Evolutionary conservation across 75 land plant species (phyloP).

Genomic region (Ceratopteris richardii): DNA sequence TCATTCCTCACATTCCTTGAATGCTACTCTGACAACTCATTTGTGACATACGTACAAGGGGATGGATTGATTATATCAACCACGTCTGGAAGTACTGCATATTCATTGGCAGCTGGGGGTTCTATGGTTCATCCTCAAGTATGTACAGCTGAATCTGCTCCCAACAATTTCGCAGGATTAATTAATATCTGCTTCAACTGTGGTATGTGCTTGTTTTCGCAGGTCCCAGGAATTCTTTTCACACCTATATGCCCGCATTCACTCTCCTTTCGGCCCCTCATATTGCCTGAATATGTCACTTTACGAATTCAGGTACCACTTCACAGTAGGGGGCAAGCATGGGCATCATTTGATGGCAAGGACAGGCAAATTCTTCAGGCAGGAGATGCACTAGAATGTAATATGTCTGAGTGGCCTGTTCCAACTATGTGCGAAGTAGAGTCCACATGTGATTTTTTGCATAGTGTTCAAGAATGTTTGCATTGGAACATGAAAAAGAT

Average conservation of each 20-base stretch:
- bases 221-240: slow-evolving; percentile 96
- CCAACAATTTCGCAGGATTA: too few relatives aligned
- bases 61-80: slow-evolving; percentile 92
- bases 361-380: slow-evolving; percentile 56
- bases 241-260: slow-evolving; percentile 99
- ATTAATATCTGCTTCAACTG: too few relatives aligned
- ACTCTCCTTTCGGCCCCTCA: slow-evolving; percentile 86
- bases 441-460: slow-evolving; percentile 73
- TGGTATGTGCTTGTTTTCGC: too few relatives aligned
- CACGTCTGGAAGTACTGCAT: slow-evolving; percentile 99
- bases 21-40: slow-evolving; percentile 80
- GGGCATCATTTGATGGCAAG: slow-evolving; percentile 97
- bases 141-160: slow-evolving; percentile 7
- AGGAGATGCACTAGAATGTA: slow-evolving; percentile 79
- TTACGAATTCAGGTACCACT: slow-evolving; percentile 71
- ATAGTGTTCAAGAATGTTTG: slow-evolving; percentile 82
- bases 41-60: slow-evolving; percentile 93
- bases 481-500: slow-evolving; percentile 92
- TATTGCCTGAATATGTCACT: slow-evolving; percentile 85
- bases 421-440: slow-evolving; percentile 84
- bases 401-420: slow-evolving; percentile 91
- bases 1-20: slow-evolving; percentile 80
- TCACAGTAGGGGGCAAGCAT: slow-evolving; percentile 83
- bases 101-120: slow-evolving; percentile 97
- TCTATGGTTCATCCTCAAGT: slow-evolving; percentile 99